Conservation (phyloP, 352 stramenopile species). For the Phytopythium chamaehyphon region DNA sequence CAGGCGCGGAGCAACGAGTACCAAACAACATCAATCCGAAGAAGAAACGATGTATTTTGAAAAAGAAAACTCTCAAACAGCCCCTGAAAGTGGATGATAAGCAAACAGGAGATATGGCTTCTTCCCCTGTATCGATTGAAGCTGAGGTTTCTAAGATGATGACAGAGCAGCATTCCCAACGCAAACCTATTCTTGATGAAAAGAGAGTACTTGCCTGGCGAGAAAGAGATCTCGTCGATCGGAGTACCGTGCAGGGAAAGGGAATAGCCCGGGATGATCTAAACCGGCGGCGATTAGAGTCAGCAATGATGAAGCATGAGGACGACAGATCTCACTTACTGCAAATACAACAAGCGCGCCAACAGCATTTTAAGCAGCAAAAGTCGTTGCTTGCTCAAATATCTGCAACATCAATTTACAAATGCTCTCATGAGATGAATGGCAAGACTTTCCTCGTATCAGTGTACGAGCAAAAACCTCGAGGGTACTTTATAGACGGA, state of each 20-base stretch:
- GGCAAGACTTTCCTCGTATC: slow-evolving; percentile 41
- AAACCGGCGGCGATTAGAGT: slow-evolving; percentile 36
- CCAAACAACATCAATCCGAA: no score
- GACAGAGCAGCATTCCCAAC: no score
- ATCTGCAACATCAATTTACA: slow-evolving; percentile 25
- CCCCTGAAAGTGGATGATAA: no score
- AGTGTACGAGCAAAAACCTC: slow-evolving; percentile 32
- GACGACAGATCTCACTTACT: slow-evolving; percentile 20
- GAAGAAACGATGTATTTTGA: no score
- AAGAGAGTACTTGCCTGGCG: slow-evolving; percentile 20
- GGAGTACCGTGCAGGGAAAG: slow-evolving; percentile 9
- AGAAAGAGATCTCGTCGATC: slow-evolving; percentile 1
- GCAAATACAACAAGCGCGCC: slow-evolving; percentile 18
- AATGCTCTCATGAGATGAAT: slow-evolving; percentile 34
- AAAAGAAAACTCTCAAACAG: no score
- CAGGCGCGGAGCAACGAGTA: no score
- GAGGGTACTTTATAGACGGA: slow-evolving; percentile 42
- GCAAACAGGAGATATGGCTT: no score
- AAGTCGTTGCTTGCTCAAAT: slow-evolving; percentile 18
- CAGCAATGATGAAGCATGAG: slow-evolving; percentile 45
- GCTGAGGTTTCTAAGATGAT: no score
- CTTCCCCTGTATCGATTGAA: no score
- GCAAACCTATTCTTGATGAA: slow-evolving; percentile 5
- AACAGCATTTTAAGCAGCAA: slow-evolving; percentile 6
- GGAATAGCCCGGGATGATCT: slow-evolving; percentile 14